phyloP scores from a whole-genome alignment of 148 eudicot genomes.

The Limonium bicolor region DNA sequence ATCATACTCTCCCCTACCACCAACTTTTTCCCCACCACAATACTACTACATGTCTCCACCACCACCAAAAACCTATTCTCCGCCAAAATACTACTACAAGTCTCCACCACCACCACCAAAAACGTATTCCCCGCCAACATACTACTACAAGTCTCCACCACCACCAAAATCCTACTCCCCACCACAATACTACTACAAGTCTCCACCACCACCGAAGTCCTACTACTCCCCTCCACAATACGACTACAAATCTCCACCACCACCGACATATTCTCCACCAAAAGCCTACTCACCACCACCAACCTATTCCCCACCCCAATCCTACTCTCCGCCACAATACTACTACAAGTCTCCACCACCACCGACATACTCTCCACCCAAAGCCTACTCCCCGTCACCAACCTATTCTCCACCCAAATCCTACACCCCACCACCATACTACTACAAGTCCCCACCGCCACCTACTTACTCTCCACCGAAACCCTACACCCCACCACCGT shows the following conservation, averaged over 20 bases:
- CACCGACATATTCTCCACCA: constrained; percentile 11
- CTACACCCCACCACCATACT: constrained; percentile 22
- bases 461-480: constrained; percentile 19
- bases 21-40: too few species aligned
- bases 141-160: constrained; percentile 14
- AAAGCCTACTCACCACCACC: constrained; percentile 18
- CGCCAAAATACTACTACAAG: constrained; percentile 12
- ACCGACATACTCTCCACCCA: constrained; percentile 9
- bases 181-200: constrained; percentile 15
- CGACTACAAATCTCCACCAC: constrained; percentile 15
- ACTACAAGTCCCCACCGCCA: constrained; percentile 21
- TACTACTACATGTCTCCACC: constrained; percentile 6
- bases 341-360: constrained; percentile 7
- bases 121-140: neutral
- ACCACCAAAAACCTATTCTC: too few species aligned
- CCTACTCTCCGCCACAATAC: constrained; percentile 7
- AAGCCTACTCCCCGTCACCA: constrained; percentile 16
- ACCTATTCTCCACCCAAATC: constrained; percentile 13
- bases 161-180: constrained; percentile 8
- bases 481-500: constrained; percentile 17
- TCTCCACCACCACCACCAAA: constrained; percentile 16
- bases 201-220: constrained; percentile 30
- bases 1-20: constrained; percentile 18
- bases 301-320: constrained; percentile 9
- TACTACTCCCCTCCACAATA: constrained; percentile 12